Evolutionary conservation across 805 yeast genomes (phyloP), one percentile per base, ranked within the genome.

Genomic region (Pichia eremophila): DNA sequence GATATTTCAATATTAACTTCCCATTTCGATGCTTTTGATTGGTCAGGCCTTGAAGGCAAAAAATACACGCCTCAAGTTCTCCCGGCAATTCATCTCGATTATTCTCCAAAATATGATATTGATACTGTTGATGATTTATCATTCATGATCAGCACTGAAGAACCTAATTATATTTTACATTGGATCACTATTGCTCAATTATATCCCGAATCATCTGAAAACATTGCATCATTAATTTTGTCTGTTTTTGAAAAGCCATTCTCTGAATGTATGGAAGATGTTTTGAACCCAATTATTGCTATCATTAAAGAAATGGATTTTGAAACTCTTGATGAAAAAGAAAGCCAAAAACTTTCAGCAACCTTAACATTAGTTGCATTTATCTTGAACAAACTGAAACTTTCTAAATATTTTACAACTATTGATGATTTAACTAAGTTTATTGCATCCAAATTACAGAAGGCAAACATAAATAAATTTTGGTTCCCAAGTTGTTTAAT

Each of bases 401-500:
- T 73, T 5, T 69, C 68, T 44, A 66, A 64, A 27, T 64, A 66
- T 14, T 55, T 67, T 15, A 63, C 62, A 15, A 53, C 66, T 1
- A 51, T 72, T 14, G 68, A 66, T 8, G 58, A 60, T 8, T 72
- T 75, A 47, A 50, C 71, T 4, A 43, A 54, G 0, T 69, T 68
- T 35, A 57, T 79, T 31, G 57, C 65, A 12, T 61, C 57, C 2
- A 65, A 67, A 3, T 50, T 78, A 11, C 60, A 54, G 1, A 63
- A 70, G 2, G 70, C 69, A 37, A 57, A 60, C 49, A 64, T 64
- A 2, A 71, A 75, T 50, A 57, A 68, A 28, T 68, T 71, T 15
- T 86, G 86, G 83, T 78, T 79, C 55, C 74, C 83, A 0, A 70
- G 75, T 48, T 77, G 79, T 0, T 59, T 87, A 35, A 62, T 71